Evolutionary conservation across 495 filamentous ascomycete species (phyloP).

Genomic region (Aspergillus conjunctus): DNA sequence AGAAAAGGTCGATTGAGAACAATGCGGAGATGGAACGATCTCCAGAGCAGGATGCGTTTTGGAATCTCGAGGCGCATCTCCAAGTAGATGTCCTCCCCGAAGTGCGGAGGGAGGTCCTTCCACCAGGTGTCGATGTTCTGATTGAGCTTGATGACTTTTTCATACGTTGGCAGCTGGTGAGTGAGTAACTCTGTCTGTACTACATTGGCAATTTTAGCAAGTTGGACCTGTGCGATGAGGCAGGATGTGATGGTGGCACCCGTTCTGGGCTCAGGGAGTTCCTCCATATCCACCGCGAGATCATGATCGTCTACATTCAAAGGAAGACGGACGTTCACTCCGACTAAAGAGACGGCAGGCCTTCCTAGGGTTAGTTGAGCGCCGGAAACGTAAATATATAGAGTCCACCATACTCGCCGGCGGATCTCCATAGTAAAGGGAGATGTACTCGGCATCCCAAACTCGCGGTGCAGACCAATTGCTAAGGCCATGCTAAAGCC

Average conservation of each 20-base stretch:
- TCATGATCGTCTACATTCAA: conserved; percentile 27
- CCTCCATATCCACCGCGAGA: conserved; percentile 30
- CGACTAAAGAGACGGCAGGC: conserved; percentile 26
- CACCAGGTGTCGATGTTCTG: conserved; percentile 22
- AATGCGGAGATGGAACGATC: conserved; percentile 29
- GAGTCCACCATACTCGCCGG: conserved; percentile 41
- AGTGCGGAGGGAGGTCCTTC: conserved; percentile 23
- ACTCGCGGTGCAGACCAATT: conserved; percentile 28
- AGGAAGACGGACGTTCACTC: conserved; percentile 27
- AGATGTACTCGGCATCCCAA: conserved; percentile 29
- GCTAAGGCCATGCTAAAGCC: conserved; percentile 30
- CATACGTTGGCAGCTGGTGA: conserved; percentile 23
- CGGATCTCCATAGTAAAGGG: conserved; percentile 37
- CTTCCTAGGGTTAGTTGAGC: conserved; percentile 25
- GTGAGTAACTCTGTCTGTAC: conserved; percentile 30
- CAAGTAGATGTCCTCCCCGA: conserved; percentile 14
- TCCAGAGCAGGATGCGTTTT: conserved; percentile 21
- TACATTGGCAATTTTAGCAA: conserved; percentile 30
- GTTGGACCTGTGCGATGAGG: conserved; percentile 29
- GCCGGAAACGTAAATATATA: conserved; percentile 30
- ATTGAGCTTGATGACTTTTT: conserved; percentile 24
- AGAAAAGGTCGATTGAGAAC: conserved; percentile 29
- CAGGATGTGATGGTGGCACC: conserved; percentile 27
- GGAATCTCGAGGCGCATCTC: conserved; percentile 24
- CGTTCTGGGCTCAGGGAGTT: conserved; percentile 18